Evolutionary conservation across 2,329 filamentous ascomycete genomes (phyloP).

Genomic region (Colletotrichum sp.): DNA sequence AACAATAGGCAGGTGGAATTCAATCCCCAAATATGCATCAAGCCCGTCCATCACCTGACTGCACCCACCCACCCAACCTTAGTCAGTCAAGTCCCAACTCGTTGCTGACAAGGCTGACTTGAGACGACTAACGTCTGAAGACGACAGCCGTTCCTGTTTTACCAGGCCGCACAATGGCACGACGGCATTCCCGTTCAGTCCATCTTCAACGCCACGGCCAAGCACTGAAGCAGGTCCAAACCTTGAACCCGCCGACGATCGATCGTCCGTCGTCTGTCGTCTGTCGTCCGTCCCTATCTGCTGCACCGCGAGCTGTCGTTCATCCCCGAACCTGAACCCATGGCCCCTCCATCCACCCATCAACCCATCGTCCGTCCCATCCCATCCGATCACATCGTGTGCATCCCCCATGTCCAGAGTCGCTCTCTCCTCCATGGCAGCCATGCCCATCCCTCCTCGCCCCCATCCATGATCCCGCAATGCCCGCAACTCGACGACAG

Average conservation of each 20-base stretch:
- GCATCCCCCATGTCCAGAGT: neutral
- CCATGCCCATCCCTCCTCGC: neutral
- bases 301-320: neutral
- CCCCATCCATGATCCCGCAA: neutral
- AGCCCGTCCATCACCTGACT: neutral
- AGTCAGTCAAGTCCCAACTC: neutral
- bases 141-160: conserved; percentile 11
- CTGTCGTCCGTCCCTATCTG: neutral
- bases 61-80: neutral
- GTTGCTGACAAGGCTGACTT: conserved; percentile 2
- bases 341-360: neutral
- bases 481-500: neutral
- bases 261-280: neutral
- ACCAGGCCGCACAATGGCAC: conserved; percentile 1
- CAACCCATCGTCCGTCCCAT: neutral
- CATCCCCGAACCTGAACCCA: neutral
- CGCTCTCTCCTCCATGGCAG: neutral
- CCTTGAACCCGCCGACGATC: neutral
- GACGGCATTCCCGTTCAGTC: conserved; percentile 14
- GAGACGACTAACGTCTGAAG: conserved; percentile 20
- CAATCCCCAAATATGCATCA: neutral
- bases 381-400: neutral
- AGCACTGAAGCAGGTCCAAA: neutral
- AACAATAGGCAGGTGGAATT: neutral
- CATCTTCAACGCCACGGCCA: neutral